phyloP scores from a whole-genome alignment of 2,329 filamentous ascomycete species.

The Fusarium piperis region DNA sequence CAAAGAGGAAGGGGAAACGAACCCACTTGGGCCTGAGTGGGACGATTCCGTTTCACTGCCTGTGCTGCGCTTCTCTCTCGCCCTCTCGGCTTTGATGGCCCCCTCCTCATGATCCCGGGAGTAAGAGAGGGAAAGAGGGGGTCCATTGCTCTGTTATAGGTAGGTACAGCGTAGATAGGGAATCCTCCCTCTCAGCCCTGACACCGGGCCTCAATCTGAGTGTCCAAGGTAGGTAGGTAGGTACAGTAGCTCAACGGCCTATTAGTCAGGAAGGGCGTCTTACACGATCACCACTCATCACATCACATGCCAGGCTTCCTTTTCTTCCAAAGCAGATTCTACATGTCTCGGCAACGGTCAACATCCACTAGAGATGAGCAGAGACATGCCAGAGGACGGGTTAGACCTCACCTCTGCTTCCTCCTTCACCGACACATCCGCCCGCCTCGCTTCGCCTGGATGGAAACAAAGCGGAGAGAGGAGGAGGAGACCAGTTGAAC shows the following conservation, averaged over 20 bases:
- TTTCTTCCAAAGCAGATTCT: not conserved
- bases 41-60: conserved; percentile 27
- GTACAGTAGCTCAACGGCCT: not conserved
- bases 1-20: not conserved
- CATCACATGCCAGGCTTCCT: not conserved
- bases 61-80: not conserved
- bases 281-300: not conserved
- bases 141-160: conserved; percentile 1
- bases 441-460: conserved; percentile 12
- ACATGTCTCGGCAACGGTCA: not conserved
- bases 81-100: not conserved
- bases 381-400: not conserved
- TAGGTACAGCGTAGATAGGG: not conserved
- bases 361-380: not conserved
- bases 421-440: conserved; percentile 25
- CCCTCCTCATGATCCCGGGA: not conserved
- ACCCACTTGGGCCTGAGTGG: conserved; percentile 12
- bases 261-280: not conserved
- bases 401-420: not conserved
- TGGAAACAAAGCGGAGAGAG: conserved; percentile 15
- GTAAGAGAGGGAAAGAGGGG: not conserved
- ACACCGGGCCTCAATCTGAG: not conserved
- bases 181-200: not conserved
- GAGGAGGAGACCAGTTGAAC: not conserved
- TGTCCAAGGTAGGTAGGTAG: not conserved